Evolutionary conservation across 2,329 filamentous ascomycete genomes (phyloP).

Genomic region (Aspergillus novoparasiticus): DNA sequence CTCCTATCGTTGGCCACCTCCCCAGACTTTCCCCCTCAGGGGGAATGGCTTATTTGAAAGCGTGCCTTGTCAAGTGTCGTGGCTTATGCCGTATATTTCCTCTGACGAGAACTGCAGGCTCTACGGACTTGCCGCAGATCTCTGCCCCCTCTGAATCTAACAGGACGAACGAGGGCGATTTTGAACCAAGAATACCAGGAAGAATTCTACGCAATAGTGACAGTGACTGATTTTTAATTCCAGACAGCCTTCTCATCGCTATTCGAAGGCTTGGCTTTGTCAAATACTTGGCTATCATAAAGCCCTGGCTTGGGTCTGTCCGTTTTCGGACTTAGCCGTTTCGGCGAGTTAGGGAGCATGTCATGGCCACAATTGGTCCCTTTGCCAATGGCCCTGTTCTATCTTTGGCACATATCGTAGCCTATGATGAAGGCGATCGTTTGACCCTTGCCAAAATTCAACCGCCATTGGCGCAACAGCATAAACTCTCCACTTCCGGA

Average conservation of each 20-base stretch:
- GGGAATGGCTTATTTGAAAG: neutral
- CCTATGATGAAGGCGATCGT: conserved; percentile 18
- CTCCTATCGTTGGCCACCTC: neutral
- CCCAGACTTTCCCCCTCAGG: neutral
- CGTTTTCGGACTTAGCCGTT: neutral
- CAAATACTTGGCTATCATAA: too few relatives aligned
- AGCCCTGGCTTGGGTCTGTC: too few relatives aligned
- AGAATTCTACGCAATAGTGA: neutral
- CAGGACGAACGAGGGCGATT: too few relatives aligned
- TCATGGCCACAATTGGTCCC: neutral
- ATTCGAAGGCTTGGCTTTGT: too few relatives aligned
- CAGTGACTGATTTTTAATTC: neutral
- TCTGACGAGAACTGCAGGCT: too few relatives aligned
- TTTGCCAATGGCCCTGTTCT: neutral
- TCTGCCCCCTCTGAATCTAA: neutral
- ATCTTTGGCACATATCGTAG: conserved; percentile 9
- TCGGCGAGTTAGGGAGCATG: neutral
- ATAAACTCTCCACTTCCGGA: conserved; percentile 18
- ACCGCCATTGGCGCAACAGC: conserved; percentile 14
- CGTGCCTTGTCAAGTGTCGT: neutral
- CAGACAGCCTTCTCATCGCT: neutral
- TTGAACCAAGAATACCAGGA: neutral
- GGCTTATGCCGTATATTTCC: too few relatives aligned
- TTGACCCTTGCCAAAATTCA: conserved; percentile 22
- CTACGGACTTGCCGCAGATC: neutral